Evolutionary conservation across 805 yeast species (phyloP).

Genomic region (Saturnispora kantuleensis): DNA sequence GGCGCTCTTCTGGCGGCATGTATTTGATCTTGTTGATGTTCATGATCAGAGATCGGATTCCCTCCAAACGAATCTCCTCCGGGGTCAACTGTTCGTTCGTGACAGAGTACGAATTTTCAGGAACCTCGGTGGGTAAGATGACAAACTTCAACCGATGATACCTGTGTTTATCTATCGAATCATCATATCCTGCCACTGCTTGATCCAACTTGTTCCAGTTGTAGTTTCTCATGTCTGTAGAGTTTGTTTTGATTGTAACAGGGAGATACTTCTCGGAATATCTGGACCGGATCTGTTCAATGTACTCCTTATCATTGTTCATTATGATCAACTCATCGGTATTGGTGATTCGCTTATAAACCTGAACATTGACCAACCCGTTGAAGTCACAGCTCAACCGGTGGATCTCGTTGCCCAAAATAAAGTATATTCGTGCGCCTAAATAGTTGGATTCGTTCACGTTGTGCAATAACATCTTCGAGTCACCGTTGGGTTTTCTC

Average conservation of each 20-base stretch:
- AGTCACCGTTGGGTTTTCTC: slow-evolving; percentile 45
- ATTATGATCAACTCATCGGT: slow-evolving; percentile 12
- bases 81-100: slow-evolving; percentile 54
- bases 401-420: slow-evolving; percentile 77
- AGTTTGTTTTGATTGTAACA: slow-evolving; percentile 43
- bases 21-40: slow-evolving; percentile 50
- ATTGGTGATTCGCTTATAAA: slow-evolving; percentile 36
- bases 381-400: slow-evolving; percentile 64
- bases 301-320: slow-evolving; percentile 27
- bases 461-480: slow-evolving; percentile 44
- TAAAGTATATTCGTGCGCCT: slow-evolving; percentile 63
- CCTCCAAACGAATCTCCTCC: slow-evolving; percentile 91
- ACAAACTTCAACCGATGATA: slow-evolving; percentile 74
- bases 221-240: slow-evolving; percentile 39
- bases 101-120: slow-evolving; percentile 36
- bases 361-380: slow-evolving; percentile 69
- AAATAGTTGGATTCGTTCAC: slow-evolving; percentile 36
- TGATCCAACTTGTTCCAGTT: slow-evolving; percentile 95
- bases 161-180: slow-evolving; percentile 44
- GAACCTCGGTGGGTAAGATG: slow-evolving; percentile 66
- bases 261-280: slow-evolving; percentile 59
- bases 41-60: slow-evolving; percentile 59
- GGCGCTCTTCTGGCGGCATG: slow-evolving; percentile 33
- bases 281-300: slow-evolving; percentile 62
- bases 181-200: slow-evolving; percentile 83